Base-by-base conservation (phyloP, 306 rosid species). In the Vigna unguiculata region DNA sequence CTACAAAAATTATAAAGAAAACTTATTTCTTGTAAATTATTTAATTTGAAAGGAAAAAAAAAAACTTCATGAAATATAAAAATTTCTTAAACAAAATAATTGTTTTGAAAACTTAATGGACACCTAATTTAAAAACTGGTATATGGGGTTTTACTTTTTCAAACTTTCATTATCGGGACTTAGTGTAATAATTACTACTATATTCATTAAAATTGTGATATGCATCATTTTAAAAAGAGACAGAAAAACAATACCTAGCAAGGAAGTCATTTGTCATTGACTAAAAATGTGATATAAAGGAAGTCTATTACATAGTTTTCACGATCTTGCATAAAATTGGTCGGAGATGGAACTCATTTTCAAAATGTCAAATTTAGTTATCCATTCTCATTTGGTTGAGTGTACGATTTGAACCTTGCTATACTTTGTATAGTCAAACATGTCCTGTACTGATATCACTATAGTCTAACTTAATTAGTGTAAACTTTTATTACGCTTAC, bases 361-460 rank as follows among this genome's bases (percentile, higher is more conserved):
- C 61, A 30, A 49, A 70, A 49, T 70, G 62, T 70, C 62, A 49
- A 34, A 51, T 52, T 11, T 51, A 71, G 38, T 51, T 32, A 51
- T 52, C 32, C 62, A 34, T 28, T 51, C n/a, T 69, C 64, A 13
- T 34, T 19, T 20, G 14, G 51, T 36, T 19, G 51, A 71, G 7
- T 34, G 20, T 34, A 71, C 36, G 14, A 53, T 34, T 53, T 34
- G 22, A 21, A 6, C 13, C 17, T 21, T 55, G 20, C 59, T 51
- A 57, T 6, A 24, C 36, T 48, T 5, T 69, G 6, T 49, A 19
- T 49, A 49, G 9, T 2, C 12, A 70, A 49, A 70, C 7, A 32
- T 30, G 19, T 17, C 9, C 20, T 69, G 59, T 9, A 14, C 25
- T 70, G 4, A 13, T 36, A 52, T 34, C 21, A 52, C 21, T 36